These are phyloP conservation scores for Withania somnifera DNA, from an alignment of 305 asterid genomes.

Conservation along the genomic window DNA sequence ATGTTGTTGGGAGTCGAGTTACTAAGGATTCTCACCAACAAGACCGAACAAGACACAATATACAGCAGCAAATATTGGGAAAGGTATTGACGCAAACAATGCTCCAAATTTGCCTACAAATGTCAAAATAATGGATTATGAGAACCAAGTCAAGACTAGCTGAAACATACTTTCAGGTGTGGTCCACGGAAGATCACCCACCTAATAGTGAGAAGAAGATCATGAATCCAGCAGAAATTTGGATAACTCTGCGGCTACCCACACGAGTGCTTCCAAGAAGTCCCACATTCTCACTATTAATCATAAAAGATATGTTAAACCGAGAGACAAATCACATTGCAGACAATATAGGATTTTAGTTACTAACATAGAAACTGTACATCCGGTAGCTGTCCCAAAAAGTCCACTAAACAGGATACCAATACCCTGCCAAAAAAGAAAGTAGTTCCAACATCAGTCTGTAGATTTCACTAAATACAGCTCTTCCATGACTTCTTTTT, in stretches of 20 bases:
- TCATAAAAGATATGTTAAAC: background rate
- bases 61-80: conserved; percentile 80
- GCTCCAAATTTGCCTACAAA: conserved; percentile 92
- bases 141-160: background rate
- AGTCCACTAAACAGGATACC: conserved; percentile 76
- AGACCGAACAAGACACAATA: conserved; percentile 88
- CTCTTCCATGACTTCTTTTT: background rate
- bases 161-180: background rate
- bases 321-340: background rate
- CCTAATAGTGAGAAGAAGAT: conserved; percentile 83
- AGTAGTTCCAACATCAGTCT: background rate
- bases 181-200: conserved; percentile 7
- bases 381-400: conserved; percentile 79
- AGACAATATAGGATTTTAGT: background rate
- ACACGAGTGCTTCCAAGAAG: conserved; percentile 98
- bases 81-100: conserved; percentile 85
- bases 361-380: conserved; percentile 80
- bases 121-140: background rate
- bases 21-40: conserved; percentile 49
- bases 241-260: conserved; percentile 87
- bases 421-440: conserved; percentile 44
- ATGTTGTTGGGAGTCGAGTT: background rate
- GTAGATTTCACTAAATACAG: background rate
- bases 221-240: conserved; percentile 92
- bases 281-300: conserved; percentile 72